Conservation (phyloP, 441 rosid genomes). For the Viola pubescens region DNA sequence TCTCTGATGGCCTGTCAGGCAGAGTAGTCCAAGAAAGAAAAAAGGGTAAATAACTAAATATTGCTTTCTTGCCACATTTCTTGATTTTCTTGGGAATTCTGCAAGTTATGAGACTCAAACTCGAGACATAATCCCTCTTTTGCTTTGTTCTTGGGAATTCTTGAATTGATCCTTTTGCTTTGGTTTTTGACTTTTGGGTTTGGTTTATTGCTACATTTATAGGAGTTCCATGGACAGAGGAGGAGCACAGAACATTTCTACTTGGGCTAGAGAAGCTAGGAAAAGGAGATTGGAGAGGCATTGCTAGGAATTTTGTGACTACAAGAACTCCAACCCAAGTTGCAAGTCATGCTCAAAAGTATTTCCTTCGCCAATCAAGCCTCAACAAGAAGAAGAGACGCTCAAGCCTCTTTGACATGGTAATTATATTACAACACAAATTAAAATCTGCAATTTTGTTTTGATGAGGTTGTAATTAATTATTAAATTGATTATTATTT, state of each 20-base stretch:
- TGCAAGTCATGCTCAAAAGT: conserved; percentile 90
- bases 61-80: neutral
- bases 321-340: conserved; percentile 93
- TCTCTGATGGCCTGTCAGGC: conserved; percentile 50
- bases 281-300: conserved; percentile 94
- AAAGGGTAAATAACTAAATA: conserved; percentile 38
- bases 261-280: conserved; percentile 75
- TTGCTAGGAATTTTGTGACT: conserved; percentile 60
- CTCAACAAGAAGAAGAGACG: conserved; percentile 73
- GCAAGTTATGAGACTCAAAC: no score
- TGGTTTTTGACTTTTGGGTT: neutral
- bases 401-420: conserved; percentile 82
- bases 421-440: neutral
- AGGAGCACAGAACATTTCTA: conserved; percentile 62
- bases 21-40: conserved; percentile 41
- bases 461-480: neutral
- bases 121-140: no score
- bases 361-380: conserved; percentile 61
- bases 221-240: conserved; percentile 93
- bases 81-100: neutral
- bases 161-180: neutral
- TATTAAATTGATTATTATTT: neutral
- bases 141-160: no score
- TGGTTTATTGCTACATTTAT: neutral
- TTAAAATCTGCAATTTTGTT: neutral